Conservation (phyloP, 768 basidiomycete species). For the Crepidotus variabilis region DNA sequence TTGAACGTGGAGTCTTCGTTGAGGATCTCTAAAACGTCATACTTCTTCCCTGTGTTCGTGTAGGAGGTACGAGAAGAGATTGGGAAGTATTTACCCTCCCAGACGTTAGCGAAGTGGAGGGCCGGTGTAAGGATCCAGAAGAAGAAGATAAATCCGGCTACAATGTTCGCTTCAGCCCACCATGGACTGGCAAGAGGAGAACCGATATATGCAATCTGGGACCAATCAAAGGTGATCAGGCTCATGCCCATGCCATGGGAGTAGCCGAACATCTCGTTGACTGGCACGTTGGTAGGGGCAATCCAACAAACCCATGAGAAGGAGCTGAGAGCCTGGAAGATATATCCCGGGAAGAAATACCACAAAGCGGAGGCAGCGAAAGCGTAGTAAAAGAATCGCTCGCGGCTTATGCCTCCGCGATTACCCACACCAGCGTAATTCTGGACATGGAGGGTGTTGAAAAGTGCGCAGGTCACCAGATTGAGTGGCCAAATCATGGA, state of each 20-base stretch:
- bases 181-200: slow-evolving; percentile 76
- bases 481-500: slow-evolving; percentile 81
- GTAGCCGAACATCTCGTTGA: slow-evolving; percentile 78
- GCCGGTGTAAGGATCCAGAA: slow-evolving; percentile 66
- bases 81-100: slow-evolving; percentile 29
- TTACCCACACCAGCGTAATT: slow-evolving; percentile 62
- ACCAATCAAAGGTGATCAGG: slow-evolving; percentile 79
- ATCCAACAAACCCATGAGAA: slow-evolving; percentile 66
- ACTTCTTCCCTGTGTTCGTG: slow-evolving; percentile 55
- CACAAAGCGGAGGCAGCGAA: slow-evolving; percentile 56
- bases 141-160: slow-evolving; percentile 60
- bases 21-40: slow-evolving; percentile 58
- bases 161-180: slow-evolving; percentile 78
- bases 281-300: slow-evolving; percentile 57
- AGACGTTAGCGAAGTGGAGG: slow-evolving; percentile 57
- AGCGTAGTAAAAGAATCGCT: slow-evolving; percentile 47
- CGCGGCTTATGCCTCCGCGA: slow-evolving; percentile 66
- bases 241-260: slow-evolving; percentile 64
- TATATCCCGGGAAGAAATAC: slow-evolving; percentile 72
- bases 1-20: slow-evolving; percentile 53
- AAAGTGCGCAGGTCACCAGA: slow-evolving; percentile 67
- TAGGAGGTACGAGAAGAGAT: slow-evolving; percentile 63
- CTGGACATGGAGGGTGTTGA: slow-evolving; percentile 81
- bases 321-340: slow-evolving; percentile 62
- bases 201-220: slow-evolving; percentile 66